Percentiles rank a stretch among this genome's conserved stretches.
Evolutionary conservation across 2,329 filamentous ascomycete genomes (phyloP).

Genomic region (Chalaropsis ovoidea): DNA sequence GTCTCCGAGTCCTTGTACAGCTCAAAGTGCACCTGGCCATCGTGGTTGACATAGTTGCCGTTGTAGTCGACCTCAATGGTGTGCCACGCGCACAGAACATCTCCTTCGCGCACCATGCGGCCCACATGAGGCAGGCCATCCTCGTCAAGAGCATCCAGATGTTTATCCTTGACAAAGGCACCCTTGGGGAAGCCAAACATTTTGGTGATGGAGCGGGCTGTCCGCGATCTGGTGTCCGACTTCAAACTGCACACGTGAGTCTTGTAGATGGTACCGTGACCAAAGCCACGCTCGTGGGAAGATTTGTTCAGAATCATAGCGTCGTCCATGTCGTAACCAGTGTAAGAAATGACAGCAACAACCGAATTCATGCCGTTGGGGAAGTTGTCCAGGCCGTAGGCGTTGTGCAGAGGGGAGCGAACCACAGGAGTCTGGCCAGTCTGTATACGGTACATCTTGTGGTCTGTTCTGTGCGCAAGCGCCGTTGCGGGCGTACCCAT

Average conservation of each 20-base stretch:
- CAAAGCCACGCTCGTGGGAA: conserved; percentile 88
- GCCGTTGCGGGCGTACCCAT: conserved; percentile 94
- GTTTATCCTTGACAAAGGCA: conserved; percentile 58
- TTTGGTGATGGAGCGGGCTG: conserved; percentile 60
- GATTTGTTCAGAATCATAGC: conserved; percentile 99
- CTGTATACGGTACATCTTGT: conserved; percentile 91
- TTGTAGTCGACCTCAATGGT: conserved; percentile 71
- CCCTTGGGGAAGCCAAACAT: conserved; percentile 85
- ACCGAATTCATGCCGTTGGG: conserved; percentile 92
- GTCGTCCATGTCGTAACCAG: conserved; percentile 99
- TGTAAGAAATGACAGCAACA: conserved; percentile 96
- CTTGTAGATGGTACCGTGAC: conserved; percentile 94
- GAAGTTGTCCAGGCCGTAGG: conserved; percentile 95
- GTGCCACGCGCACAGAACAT: conserved; percentile 82
- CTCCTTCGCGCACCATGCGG: conserved; percentile 64
- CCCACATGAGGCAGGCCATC: conserved; percentile 82
- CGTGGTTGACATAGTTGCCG: conserved; percentile 71
- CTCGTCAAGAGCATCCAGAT: conserved; percentile 65
- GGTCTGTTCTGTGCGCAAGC: conserved; percentile 79
- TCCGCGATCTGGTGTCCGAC: conserved; percentile 60
- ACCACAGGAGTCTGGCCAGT: conserved; percentile 94
- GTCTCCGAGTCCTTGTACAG: conserved; percentile 90
- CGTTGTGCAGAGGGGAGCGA: conserved; percentile 82
- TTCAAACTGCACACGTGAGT: conserved; percentile 83
- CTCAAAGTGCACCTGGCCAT: conserved; percentile 75